Evolutionary conservation across 768 basidiomycete genomes (phyloP).

Genomic region (Kwoniella mangroviensis): DNA sequence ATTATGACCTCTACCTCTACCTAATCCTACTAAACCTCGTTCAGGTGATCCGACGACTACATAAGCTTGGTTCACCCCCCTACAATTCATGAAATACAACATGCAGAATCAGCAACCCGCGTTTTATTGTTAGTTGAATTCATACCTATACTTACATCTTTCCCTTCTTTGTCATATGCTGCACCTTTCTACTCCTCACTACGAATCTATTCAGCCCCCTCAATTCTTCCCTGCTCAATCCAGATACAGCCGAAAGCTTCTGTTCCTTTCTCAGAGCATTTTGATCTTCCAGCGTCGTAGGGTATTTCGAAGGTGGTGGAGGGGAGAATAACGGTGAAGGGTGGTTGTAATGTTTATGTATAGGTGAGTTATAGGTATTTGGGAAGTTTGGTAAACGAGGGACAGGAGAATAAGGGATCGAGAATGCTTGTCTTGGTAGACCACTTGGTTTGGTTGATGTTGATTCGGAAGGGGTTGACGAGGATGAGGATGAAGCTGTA

Average conservation of each 20-base stretch:
- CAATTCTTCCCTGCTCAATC: constrained; percentile 55
- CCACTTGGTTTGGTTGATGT: background rate
- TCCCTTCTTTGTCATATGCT: constrained; percentile 92
- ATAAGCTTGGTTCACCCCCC: constrained; percentile 30
- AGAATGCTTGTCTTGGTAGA: constrained; percentile 19
- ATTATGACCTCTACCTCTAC: constrained; percentile 51
- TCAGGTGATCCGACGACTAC: constrained; percentile 56
- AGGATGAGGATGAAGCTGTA: constrained; percentile 15
- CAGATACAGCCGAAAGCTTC: constrained; percentile 42
- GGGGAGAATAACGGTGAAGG: constrained; percentile 38
- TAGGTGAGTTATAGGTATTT: constrained; percentile 22
- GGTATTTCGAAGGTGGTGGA: constrained; percentile 20
- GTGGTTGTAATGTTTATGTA: constrained; percentile 47
- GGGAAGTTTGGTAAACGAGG: constrained; percentile 27
- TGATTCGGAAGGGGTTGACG: background rate
- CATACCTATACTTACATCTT: constrained; percentile 72
- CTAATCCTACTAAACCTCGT: constrained; percentile 55
- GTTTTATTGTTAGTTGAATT: no score
- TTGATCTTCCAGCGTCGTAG: constrained; percentile 28
- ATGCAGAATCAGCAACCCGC: constrained; percentile 36
- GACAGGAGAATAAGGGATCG: constrained; percentile 22
- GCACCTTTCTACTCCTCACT: constrained; percentile 64
- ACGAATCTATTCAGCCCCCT: constrained; percentile 56
- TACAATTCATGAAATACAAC: constrained; percentile 43
- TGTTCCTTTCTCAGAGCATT: constrained; percentile 24